A percentile compares a stretch with the other conserved stretches of the same genome.
Evolutionary conservation across 257 asterid genomes (phyloP).

Genomic region (Striga asiatica): DNA sequence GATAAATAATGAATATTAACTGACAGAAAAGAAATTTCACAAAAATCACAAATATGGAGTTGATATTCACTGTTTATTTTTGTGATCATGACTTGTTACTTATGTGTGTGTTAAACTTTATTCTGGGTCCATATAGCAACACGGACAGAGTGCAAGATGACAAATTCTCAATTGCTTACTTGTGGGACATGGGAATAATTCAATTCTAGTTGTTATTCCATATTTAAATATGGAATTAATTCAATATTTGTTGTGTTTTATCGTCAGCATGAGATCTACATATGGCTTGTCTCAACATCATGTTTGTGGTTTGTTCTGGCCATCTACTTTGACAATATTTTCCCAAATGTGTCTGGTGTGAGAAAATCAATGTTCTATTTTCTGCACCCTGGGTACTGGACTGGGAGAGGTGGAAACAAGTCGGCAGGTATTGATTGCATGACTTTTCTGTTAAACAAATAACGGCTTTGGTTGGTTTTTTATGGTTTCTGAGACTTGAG

Average conservation of each 20-base stretch:
- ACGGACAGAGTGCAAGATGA: no score
- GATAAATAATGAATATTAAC: no score
- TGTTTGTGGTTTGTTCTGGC: conserved; percentile 70
- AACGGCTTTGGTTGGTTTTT: neutral
- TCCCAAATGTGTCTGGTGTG: conserved; percentile 82
- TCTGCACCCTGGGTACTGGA: conserved; percentile 80
- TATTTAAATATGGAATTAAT: neutral
- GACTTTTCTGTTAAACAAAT: conserved; percentile 3
- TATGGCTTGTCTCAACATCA: conserved; percentile 59
- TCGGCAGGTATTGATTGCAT: conserved; percentile 49
- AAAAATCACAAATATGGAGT: no score
- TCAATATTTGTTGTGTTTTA: conserved; percentile 7
- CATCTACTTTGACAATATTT: conserved; percentile 76
- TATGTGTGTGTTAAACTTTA: no score
- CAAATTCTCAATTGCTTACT: no score
- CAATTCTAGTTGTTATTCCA: no score
- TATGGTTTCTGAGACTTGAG: conserved; percentile 14
- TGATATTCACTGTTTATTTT: no score
- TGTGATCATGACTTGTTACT: no score
- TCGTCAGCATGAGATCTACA: conserved; percentile 62
- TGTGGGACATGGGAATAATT: no score
- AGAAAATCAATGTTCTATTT: conserved; percentile 68
- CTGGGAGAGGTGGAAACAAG: conserved; percentile 83
- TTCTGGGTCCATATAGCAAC: no score
- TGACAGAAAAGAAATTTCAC: no score